Conservation (phyloP, 2,329 filamentous ascomycete species). For the Colletotrichum spinosum region DNA sequence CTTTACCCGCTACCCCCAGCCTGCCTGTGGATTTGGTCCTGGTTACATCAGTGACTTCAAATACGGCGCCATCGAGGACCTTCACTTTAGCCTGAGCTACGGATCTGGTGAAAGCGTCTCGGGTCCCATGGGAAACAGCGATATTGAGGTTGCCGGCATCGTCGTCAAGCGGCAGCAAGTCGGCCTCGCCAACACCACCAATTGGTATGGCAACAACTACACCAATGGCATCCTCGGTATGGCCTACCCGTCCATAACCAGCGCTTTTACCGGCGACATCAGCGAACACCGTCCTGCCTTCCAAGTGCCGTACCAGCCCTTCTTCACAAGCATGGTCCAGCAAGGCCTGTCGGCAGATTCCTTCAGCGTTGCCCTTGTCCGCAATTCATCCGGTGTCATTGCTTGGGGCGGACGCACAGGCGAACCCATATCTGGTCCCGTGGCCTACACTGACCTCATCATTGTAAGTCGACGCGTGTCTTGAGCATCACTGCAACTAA, state of each 20-base stretch:
- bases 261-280: slow-evolving; percentile 55
- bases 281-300: slow-evolving; percentile 53
- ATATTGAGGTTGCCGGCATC: slow-evolving; percentile 59
- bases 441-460: slow-evolving; percentile 55
- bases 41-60: slow-evolving; percentile 53
- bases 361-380: slow-evolving; percentile 61
- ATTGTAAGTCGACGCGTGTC: slow-evolving; percentile 51
- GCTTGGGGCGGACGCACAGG: slow-evolving; percentile 55
- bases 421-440: slow-evolving; percentile 50
- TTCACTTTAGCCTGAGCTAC: slow-evolving; percentile 61
- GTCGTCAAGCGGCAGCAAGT: slow-evolving; percentile 59
- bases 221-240: slow-evolving; percentile 64
- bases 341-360: slow-evolving; percentile 58
- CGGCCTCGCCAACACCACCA: slow-evolving; percentile 60
- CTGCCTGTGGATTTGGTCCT: slow-evolving; percentile 55
- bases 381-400: slow-evolving; percentile 59
- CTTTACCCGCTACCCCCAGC: slow-evolving; percentile 42
- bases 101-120: slow-evolving; percentile 61
- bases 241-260: slow-evolving; percentile 63
- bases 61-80: slow-evolving; percentile 50
- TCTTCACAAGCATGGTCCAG: slow-evolving; percentile 60
- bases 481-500: slow-evolving; percentile 1
- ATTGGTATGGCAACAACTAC: slow-evolving; percentile 64
- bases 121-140: slow-evolving; percentile 59
- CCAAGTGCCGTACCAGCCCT: slow-evolving; percentile 57